Conservation (phyloP, 495 filamentous ascomycete species). For the Bombardia bombarda region DNA sequence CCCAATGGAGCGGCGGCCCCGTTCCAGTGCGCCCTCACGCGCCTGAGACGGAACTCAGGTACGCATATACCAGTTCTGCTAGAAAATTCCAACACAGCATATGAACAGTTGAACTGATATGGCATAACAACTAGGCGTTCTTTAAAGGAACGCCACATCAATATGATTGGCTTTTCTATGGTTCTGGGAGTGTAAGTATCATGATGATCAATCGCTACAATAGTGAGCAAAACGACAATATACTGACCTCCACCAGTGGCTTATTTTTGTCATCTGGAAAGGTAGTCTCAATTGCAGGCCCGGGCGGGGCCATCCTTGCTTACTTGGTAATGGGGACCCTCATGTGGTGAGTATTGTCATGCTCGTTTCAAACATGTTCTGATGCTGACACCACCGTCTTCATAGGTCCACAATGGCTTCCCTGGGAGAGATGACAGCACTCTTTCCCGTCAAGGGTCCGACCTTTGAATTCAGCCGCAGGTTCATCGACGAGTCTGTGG, state of each 20-base stretch:
- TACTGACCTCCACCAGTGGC: slow-evolving; percentile 15
- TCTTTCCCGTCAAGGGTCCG: slow-evolving; percentile 35
- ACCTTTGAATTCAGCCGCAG: slow-evolving; percentile 33
- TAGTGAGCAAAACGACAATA: neutral
- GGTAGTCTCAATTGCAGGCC: slow-evolving; percentile 30
- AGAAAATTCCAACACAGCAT: neutral
- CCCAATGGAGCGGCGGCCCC: neutral
- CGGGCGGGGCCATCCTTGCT: slow-evolving; percentile 28
- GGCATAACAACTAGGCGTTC: neutral
- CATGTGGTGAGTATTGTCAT: slow-evolving; percentile 23
- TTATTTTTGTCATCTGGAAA: slow-evolving; percentile 32
- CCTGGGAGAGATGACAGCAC: slow-evolving; percentile 36
- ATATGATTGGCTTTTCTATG: slow-evolving; percentile 35
- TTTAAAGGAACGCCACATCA: slow-evolving; percentile 27
- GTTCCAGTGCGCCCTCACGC: neutral
- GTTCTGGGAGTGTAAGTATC: slow-evolving; percentile 10
- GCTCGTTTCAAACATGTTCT: neutral
- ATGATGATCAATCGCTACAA: slow-evolving; percentile 7
- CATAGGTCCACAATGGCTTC: slow-evolving; percentile 27
- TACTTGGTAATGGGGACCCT: slow-evolving; percentile 28
- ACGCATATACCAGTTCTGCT: neutral
- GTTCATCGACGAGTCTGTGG: slow-evolving; percentile 33
- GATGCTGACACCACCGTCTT: neutral
- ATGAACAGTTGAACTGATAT: too few species aligned
- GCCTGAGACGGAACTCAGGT: slow-evolving; percentile 3